A percentile compares a stretch with the other conserved stretches of the same genome.
These are phyloP conservation scores for Pelargonium australe DNA, from an alignment of 441 rosid species.

Conservation along the genomic window DNA sequence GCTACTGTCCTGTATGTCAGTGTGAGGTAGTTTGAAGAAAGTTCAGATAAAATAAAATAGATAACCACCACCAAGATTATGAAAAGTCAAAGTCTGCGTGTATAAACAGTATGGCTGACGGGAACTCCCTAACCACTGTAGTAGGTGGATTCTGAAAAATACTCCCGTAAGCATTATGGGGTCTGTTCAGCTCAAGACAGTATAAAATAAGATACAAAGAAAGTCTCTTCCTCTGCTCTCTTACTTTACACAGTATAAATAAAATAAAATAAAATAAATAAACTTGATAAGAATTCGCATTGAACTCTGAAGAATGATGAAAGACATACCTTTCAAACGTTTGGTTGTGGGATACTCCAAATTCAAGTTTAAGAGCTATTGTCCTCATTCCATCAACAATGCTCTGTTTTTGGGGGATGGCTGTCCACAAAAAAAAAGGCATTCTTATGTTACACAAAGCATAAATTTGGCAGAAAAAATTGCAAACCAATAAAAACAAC, in stretches of 20 bases:
- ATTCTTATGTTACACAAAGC: constrained; percentile 18
- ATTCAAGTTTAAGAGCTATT: constrained; percentile 87
- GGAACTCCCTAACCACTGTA: too few species aligned
- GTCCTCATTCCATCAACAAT: constrained; percentile 96
- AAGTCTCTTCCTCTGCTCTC: too few species aligned
- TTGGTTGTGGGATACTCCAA: constrained; percentile 86
- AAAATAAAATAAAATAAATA: not conserved
- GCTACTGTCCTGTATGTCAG: constrained; percentile 69
- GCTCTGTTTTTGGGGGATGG: constrained; percentile 60
- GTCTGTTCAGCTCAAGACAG: too few species aligned
- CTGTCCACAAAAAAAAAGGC: constrained; percentile 35
- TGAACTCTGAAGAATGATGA: constrained; percentile 12
- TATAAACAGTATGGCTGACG: too few species aligned
- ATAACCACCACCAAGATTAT: not conserved
- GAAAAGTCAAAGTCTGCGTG: not conserved
- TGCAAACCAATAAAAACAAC: constrained; percentile 14
- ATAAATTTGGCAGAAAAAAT: constrained; percentile 8
- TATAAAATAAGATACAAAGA: too few species aligned
- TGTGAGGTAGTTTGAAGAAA: constrained; percentile 8
- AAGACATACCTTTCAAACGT: constrained; percentile 65
- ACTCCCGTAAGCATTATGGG: too few species aligned
- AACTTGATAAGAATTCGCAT: not conserved
- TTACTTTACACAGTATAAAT: too few species aligned
- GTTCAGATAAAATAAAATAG: not conserved
- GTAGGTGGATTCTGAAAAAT: too few species aligned